Base-by-base conservation (phyloP, 2,329 filamentous ascomycete genomes). In the Diplodia scrobiculata region DNA sequence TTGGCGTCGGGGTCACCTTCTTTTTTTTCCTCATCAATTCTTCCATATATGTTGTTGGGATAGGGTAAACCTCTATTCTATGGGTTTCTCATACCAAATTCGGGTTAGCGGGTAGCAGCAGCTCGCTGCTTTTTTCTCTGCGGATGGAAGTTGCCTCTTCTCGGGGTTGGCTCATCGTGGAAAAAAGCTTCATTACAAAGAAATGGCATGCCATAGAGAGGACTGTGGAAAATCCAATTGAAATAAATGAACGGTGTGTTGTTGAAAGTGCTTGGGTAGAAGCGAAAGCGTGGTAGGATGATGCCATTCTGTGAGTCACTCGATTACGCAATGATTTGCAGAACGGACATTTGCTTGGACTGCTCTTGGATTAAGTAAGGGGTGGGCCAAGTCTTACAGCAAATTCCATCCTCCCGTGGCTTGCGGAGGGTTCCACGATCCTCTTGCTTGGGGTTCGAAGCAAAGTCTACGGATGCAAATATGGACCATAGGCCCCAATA, bases 21-120 rank as follows among this genome's bases (percentile, higher is more conserved):
- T 55, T 58, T 21, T 27, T 58, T 14, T 7, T 29, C 45, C 45
- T 7, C 41, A 45, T 45, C 17, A 45, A n/a, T 45, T 45, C 38
- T 45, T 38, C 36, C 21, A 58, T 58, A 58, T 10, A 58, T 45
- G 52, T 36, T 41, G n/a, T 41, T 45, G n/a, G 51, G 41, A 58
- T 58, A 58, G 36, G 34, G 11, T 41, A 19, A 25, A 17, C n/a
- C 54, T 58, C 53, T 58, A 58, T 58, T 58, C 52, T 19, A 19
- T 2, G 34, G 52, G 34, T 29, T 58, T 27, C 19, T 45, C 34
- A 9, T 45, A 38, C 34, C 34, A 41, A 14, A 45, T n/a, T n/a
- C 41, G 17, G 41, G 10, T 45, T 19, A 45, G 41, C 34, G 36
- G 54, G 34, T 25, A 45, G 21, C 36, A 38, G 36, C 13, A 19